phyloP scores from a whole-genome alignment of 768 basidiomycete genomes.

The Calocera viscosa region DNA sequence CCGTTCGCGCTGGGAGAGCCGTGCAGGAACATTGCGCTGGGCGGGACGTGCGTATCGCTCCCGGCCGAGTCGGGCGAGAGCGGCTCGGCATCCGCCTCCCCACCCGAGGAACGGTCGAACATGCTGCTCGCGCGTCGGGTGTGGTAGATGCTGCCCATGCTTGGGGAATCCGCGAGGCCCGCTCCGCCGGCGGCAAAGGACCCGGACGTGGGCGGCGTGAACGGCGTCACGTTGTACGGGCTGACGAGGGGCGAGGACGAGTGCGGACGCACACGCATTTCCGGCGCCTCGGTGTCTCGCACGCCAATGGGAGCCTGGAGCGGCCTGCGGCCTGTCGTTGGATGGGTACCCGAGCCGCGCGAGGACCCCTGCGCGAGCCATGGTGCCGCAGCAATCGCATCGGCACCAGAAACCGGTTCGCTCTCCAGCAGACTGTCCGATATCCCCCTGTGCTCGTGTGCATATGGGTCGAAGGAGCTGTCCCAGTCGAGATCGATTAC shows the following conservation, averaged over 20 bases:
- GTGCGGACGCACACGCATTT: background rate
- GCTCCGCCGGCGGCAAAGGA: background rate
- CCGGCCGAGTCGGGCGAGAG: background rate
- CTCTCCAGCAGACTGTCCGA: background rate
- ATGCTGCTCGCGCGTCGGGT: background rate
- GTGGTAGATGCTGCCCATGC: background rate
- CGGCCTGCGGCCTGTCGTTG: background rate
- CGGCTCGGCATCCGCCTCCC: background rate
- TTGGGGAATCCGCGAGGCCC: background rate
- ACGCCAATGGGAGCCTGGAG: no score
- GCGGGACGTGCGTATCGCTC: background rate
- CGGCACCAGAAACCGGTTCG: background rate
- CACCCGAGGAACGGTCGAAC: background rate
- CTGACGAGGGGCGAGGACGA: background rate
- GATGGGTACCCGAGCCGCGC: background rate
- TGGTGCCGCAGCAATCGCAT: background rate
- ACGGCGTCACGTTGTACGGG: background rate
- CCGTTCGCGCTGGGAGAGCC: background rate
- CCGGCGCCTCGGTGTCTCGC: no score
- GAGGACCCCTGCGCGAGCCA: background rate
- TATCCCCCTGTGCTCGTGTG: background rate
- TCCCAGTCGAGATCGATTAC: background rate
- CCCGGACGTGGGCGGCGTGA: background rate
- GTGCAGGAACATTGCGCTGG: background rate
- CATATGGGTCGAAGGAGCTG: background rate